A percentile compares a stretch with the other conserved stretches of the same genome.
phyloP scores from a whole-genome alignment of 2,329 filamentous ascomycete genomes.

The Botrytis pseudocinerea region DNA sequence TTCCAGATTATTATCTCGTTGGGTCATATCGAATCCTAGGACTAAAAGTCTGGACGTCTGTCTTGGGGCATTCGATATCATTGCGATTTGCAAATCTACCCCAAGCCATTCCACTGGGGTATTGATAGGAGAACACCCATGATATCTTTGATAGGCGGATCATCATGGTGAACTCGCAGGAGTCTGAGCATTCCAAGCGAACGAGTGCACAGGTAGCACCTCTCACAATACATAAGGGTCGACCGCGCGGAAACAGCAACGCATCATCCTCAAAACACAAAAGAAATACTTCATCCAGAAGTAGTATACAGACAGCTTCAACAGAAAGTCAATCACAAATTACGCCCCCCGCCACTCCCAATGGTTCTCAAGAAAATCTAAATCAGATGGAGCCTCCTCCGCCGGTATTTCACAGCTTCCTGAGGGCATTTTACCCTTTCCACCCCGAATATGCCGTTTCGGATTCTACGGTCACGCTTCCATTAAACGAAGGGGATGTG shows the following conservation, averaged over 20 bases:
- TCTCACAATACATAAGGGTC: constrained; percentile 53
- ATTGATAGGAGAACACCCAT: constrained; percentile 14
- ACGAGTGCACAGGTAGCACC: constrained; percentile 63
- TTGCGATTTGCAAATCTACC: neutral
- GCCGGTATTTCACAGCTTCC: constrained; percentile 86
- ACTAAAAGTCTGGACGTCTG: neutral
- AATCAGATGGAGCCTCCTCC: constrained; percentile 48
- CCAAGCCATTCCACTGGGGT: neutral
- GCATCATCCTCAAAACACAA: constrained; percentile 43
- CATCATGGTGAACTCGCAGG: constrained; percentile 40
- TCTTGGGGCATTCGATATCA: neutral
- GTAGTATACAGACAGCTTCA: constrained; percentile 35
- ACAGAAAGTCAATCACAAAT: constrained; percentile 53
- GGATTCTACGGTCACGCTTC: constrained; percentile 85
- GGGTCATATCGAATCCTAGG: neutral
- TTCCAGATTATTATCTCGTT: neutral
- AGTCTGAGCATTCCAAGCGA: constrained; percentile 42
- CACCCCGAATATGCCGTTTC: constrained; percentile 73
- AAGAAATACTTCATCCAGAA: constrained; percentile 47
- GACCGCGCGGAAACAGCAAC: constrained; percentile 40
- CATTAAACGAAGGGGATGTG: constrained; percentile 86
- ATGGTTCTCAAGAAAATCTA: constrained; percentile 60
- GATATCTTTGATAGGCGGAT: constrained; percentile 18
- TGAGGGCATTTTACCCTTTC: constrained; percentile 92
- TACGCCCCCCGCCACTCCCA: constrained; percentile 75